Base-by-base conservation (phyloP, 2,329 filamentous ascomycete species). In the Tolypocladium amazonense region DNA sequence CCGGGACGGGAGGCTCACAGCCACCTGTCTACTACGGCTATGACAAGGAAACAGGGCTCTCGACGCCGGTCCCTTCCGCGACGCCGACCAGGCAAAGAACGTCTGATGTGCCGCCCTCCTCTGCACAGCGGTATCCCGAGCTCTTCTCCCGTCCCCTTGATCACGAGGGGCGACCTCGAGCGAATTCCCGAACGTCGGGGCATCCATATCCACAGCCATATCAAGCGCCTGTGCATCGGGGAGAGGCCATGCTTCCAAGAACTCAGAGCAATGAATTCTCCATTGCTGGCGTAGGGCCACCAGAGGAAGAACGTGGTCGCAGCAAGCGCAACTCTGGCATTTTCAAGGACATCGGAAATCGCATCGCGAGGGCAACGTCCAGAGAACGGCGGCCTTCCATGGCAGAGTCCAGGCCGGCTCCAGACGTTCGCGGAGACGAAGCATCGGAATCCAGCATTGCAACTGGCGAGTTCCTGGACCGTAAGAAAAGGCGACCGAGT, bases 291-390 rank as follows among this genome's bases (percentile, higher is more conserved):
- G 71, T 73, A 23, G 74, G 69, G 6, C 72, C 73, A 18, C 70
- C 72, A 14, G 57, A 52, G 9, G 71, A 76, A 18, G 73, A 76
- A 2, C 72, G 73, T 25, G 72, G 70, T 20, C 71, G 71, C 11
- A 65, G 62, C 18, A 74, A 70, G 59, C 73, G 72, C 35, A 75
- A 73, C 59, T 79, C 75, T 14, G 76, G 71, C 25, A 68, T 83
- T n/a, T 79, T 84, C 62, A 82, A 80, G 62, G 79, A 81, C 20
- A 71, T 82, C 57, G 77, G 79, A 3, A 76, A 74, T 58, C 75
- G 76, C 58, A 71, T 81, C 52, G 67, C 69, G 20, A 70, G 72
- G 6, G 67, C 67, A 8, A 70, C 68, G 2, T 70, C 72, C 9
- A 63, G 63, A 8, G 71, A 76, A 25, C 70, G 71, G 27, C 70